These are phyloP conservation scores for Apiotrichum mycotoxinovorans DNA, from an alignment of 1,284 basidiomycete species.

Conservation along the genomic window DNA sequence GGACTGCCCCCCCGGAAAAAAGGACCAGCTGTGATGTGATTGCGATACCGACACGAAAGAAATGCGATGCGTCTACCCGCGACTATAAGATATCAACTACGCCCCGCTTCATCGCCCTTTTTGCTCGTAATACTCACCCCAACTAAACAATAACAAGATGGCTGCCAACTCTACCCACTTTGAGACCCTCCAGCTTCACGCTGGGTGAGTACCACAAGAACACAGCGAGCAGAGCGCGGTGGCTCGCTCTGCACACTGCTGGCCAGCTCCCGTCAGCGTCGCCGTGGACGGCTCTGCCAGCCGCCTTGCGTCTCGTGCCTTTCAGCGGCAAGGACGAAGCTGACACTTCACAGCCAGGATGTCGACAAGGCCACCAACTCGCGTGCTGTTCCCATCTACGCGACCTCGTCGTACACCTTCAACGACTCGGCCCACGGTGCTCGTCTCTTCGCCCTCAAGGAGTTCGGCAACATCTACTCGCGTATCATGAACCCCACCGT, in stretches of 20 bases:
- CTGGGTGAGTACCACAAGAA: constrained; percentile 16
- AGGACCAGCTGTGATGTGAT: too few species aligned
- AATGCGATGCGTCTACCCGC: too few species aligned
- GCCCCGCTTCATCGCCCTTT: too few species aligned
- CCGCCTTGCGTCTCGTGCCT: too few species aligned
- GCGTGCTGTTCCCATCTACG: constrained; percentile 24
- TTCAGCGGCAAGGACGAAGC: too few species aligned
- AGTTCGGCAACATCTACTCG: constrained; percentile 70
- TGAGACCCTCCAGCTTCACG: constrained; percentile 24
- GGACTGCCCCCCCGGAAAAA: neutral
- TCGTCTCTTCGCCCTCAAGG: constrained; percentile 72
- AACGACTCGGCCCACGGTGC: constrained; percentile 76
- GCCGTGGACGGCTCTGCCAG: too few species aligned
- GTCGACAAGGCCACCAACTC: constrained; percentile 18
- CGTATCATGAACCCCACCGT: constrained; percentile 81
- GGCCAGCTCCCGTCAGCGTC: neutral
- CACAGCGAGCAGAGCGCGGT: neutral
- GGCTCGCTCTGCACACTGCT: neutral
- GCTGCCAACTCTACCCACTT: constrained; percentile 12
- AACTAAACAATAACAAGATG: neutral
- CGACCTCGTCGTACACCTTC: constrained; percentile 64
- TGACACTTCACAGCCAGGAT: constrained; percentile 10
- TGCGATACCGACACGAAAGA: too few species aligned
- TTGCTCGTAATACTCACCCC: neutral
- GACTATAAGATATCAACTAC: too few species aligned